These are phyloP conservation scores for Glaciozyma martinii DNA, from an alignment of 768 basidiomycete genomes.

Conservation along the genomic window DNA sequence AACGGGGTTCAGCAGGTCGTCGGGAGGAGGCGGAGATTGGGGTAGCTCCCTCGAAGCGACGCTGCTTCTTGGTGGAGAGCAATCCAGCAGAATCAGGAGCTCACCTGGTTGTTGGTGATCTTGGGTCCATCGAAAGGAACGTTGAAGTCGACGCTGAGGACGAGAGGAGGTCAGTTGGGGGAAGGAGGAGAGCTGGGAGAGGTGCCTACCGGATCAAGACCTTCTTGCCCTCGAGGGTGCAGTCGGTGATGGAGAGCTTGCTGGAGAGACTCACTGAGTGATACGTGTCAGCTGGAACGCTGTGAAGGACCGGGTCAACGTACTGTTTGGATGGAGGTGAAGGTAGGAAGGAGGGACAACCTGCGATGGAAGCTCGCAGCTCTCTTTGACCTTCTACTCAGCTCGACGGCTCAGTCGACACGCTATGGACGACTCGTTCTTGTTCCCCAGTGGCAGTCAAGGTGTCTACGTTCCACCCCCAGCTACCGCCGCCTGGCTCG, in stretches of 20 bases:
- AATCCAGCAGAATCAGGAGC: slow-evolving; percentile 36
- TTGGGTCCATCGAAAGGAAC: slow-evolving; percentile 78
- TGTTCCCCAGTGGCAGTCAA: no score
- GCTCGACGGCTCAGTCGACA: no score
- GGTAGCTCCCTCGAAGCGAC: background rate
- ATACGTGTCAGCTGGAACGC: background rate
- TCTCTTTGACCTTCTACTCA: no score
- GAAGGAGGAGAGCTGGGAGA: background rate
- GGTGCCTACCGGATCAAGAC: slow-evolving; percentile 62
- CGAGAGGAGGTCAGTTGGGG: background rate
- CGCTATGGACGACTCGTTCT: no score
- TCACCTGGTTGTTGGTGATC: slow-evolving; percentile 92
- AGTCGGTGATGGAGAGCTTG: slow-evolving; percentile 86
- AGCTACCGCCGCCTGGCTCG: background rate
- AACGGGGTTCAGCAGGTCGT: background rate
- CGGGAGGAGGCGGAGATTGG: background rate
- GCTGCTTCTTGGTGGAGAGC: background rate
- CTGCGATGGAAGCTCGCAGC: no score
- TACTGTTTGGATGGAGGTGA: background rate
- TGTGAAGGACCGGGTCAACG: background rate
- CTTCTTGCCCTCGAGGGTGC: slow-evolving; percentile 75
- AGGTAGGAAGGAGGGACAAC: no score
- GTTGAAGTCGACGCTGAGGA: slow-evolving; percentile 70
- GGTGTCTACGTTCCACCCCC: background rate
- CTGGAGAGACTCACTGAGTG: slow-evolving; percentile 72